Evolutionary conservation across 495 filamentous ascomycete genomes (phyloP).

Genomic region (Talaromyces wortmannii): DNA sequence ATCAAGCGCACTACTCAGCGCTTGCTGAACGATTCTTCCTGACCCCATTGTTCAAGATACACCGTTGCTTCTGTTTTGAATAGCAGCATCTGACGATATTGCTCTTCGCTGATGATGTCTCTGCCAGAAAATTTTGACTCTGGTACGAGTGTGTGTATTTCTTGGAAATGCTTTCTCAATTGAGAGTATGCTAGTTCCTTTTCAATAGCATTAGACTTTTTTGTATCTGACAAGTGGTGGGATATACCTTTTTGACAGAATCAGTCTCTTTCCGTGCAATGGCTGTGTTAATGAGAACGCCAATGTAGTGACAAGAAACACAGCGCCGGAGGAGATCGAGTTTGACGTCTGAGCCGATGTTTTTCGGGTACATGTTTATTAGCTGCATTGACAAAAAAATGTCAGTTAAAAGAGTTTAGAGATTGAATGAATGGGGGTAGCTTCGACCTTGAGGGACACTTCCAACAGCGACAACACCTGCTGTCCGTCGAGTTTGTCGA

Average conservation of each 20-base stretch:
- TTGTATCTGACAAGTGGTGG: neutral
- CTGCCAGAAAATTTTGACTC: neutral
- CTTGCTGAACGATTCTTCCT: conserved; percentile 14
- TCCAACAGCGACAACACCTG: conserved; percentile 49
- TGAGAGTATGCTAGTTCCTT: neutral
- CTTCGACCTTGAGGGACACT: conserved; percentile 49
- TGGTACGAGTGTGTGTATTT: conserved; percentile 25
- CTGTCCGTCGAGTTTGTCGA: conserved; percentile 44
- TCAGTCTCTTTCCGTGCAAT: conserved; percentile 61
- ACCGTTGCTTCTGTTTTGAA: conserved; percentile 1
- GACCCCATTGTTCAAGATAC: neutral
- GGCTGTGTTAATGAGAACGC: conserved; percentile 48
- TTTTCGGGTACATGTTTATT: conserved; percentile 49
- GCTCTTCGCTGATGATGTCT: neutral
- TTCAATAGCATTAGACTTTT: conserved; percentile 4
- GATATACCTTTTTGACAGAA: conserved; percentile 39
- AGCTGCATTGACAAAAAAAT: conserved; percentile 28
- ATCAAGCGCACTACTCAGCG: neutral
- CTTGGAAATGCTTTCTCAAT: conserved; percentile 48
- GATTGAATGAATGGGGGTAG: neutral
- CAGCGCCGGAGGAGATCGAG: conserved; percentile 49
- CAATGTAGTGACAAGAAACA: conserved; percentile 65
- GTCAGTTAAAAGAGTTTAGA: neutral
- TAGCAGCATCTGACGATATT: neutral
- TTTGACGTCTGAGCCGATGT: conserved; percentile 26